These are phyloP conservation scores for Crithidia expoeki DNA, from an alignment of 208 protist genomes.

Conservation along the genomic window DNA sequence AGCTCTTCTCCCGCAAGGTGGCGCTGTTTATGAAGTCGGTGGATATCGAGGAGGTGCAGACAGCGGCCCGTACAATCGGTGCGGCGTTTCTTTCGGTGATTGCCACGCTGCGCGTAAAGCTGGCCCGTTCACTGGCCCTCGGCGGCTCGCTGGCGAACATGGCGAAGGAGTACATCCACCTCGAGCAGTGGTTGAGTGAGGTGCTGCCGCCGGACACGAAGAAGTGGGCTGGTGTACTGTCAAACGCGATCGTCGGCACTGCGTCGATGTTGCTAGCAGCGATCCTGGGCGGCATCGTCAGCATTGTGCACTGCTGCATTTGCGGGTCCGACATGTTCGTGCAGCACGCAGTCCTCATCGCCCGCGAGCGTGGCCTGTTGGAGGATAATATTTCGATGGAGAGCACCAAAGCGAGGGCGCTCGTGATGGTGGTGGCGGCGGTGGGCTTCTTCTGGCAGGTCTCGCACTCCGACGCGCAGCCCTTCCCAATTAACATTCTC, in stretches of 20 bases:
- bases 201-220: slow-evolving; percentile 52
- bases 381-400: slow-evolving; percentile 49
- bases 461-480: slow-evolving; percentile 45
- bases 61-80: slow-evolving; percentile 41
- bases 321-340: slow-evolving; percentile 67
- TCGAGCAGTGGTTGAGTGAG: slow-evolving; percentile 51
- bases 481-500: slow-evolving; percentile 82
- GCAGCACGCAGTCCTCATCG: slow-evolving; percentile 38
- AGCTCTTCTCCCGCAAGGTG: slow-evolving; percentile 65
- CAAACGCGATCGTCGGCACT: slow-evolving; percentile 31
- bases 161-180: slow-evolving; percentile 43
- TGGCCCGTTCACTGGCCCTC: slow-evolving; percentile 66
- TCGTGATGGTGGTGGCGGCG: slow-evolving; percentile 52
- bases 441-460: slow-evolving; percentile 83
- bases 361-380: slow-evolving; percentile 43
- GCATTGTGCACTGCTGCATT: slow-evolving; percentile 63
- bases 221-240: slow-evolving; percentile 56
- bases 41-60: slow-evolving; percentile 54
- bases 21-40: slow-evolving; percentile 62
- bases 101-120: slow-evolving; percentile 58
- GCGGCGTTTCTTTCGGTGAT: slow-evolving; percentile 62
- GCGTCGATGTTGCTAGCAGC: slow-evolving; percentile 48
- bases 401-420: slow-evolving; percentile 39
- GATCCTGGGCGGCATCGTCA: slow-evolving; percentile 41
- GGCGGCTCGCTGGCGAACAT: slow-evolving; percentile 60